Evolutionary conservation across 805 yeast genomes (phyloP).

Genomic region (Metschnikowia koreensis): DNA sequence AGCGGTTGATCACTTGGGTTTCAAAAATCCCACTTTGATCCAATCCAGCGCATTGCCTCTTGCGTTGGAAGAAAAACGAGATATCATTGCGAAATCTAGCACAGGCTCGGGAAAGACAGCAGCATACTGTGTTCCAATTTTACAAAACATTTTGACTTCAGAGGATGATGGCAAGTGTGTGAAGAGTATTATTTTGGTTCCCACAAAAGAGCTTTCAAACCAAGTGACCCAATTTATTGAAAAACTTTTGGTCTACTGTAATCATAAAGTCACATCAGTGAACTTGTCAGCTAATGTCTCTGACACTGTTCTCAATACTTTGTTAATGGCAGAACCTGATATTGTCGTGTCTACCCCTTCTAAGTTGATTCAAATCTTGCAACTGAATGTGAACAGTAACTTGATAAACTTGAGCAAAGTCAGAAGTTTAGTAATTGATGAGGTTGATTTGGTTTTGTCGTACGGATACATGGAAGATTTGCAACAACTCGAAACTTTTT

Average conservation of each 20-base stretch:
- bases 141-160: conserved; percentile 66
- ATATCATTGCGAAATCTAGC: conserved; percentile 88
- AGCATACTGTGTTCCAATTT: conserved; percentile 83
- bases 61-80: conserved; percentile 86
- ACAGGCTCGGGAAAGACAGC: conserved; percentile 97
- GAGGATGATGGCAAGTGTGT: conserved; percentile 29
- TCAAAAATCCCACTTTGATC: conserved; percentile 81
- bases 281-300: conserved; percentile 68
- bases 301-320: conserved; percentile 67
- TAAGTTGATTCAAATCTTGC: conserved; percentile 57
- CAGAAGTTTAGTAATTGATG: conserved; percentile 82
- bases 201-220: conserved; percentile 86
- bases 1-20: conserved; percentile 79
- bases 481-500: conserved; percentile 54
- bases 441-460: conserved; percentile 85
- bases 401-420: conserved; percentile 54
- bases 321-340: conserved; percentile 74
- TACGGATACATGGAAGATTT: conserved; percentile 91
- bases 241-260: conserved; percentile 68
- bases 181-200: conserved; percentile 76
- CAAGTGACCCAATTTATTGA: conserved; percentile 76
- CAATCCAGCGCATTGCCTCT: conserved; percentile 91
- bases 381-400: conserved; percentile 37
- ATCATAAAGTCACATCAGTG: conserved; percentile 57
- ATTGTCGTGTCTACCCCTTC: conserved; percentile 87